Base-by-base conservation (phyloP, 1,284 basidiomycete genomes). In the Fomitiporia mediterranea region DNA sequence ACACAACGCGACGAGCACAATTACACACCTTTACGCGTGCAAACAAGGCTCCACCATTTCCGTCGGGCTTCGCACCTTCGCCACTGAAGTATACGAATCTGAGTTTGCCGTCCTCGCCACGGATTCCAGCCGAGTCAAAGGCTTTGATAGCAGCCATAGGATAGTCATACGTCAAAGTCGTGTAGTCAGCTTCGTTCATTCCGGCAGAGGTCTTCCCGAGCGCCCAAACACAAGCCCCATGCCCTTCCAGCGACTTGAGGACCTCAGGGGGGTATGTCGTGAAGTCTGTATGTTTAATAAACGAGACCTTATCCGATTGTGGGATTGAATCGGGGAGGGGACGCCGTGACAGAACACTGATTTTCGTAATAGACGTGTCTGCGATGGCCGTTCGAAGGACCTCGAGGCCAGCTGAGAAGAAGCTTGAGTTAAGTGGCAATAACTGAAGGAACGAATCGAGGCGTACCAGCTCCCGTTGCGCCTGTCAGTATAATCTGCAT, bases 151-250 rank as follows among this genome's bases (percentile, higher is more conserved):
- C 67, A 2, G 66, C 60, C 56, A 71, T 60, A 17, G 70, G 63
- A 54, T 68, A 74, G 30, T 70, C 70, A 47, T 71, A 65, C 2
- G 72, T 74, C 50, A 75, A 62, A 47, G 63, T 62, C 2, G 68
- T 72, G 58, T 75, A 76, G 25, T 69, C 69, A 37, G 63, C 62
- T 52, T 74, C 74, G 7, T 57, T 62, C 64, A 72, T 65, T 23
- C 73, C 73, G 0, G 59, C 21, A 0, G 67, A 56, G 25, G 64
- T 64, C 46, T 61, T 66, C 0, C 74, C 74, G 15, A 73, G 64
- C 19, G 73, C 73, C 74, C 74, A 76, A 7, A 76, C 64, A 59
- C 70, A 70, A 4, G 69, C 73, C 51, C 75, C 73, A 54, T 74
- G 70, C 44, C 65, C 63, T 0, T 65, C 69, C 28, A 75, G 67